These are phyloP conservation scores for Hexamita inflata DNA, from an alignment of 208 protist species.

Conservation along the genomic window DNA sequence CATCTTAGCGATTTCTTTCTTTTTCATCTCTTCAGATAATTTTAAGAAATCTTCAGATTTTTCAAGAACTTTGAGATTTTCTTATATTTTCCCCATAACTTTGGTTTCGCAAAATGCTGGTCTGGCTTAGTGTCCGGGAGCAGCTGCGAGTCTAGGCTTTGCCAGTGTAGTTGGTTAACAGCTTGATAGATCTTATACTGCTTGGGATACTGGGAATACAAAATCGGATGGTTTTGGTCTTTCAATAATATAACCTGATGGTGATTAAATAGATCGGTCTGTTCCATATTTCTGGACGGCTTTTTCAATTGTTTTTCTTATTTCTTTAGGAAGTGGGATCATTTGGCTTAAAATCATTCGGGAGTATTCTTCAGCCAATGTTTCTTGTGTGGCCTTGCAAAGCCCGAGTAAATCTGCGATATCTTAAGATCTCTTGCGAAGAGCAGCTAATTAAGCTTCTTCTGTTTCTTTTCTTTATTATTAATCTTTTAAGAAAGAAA, in stretches of 20 bases:
- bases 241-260: conserved; percentile 3
- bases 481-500: neutral
- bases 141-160: neutral
- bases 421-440: neutral
- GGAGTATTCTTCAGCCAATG: conserved; percentile 20
- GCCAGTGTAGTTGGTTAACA: neutral
- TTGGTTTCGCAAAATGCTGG: neutral
- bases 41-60: too few relatives aligned
- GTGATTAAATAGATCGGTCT: neutral
- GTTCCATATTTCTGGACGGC: neutral
- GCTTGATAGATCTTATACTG: conserved; percentile 2
- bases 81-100: too few relatives aligned
- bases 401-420: conserved; percentile 1
- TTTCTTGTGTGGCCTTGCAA: neutral
- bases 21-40: too few relatives aligned
- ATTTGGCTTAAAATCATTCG: neutral
- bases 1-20: neutral
- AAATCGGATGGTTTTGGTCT: neutral
- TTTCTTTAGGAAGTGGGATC: conserved; percentile 19
- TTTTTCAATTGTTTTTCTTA: neutral
- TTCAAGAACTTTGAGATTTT: too few relatives aligned
- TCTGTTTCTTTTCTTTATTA: neutral
- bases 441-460: neutral
- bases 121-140: neutral
- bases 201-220: neutral